Conservation (phyloP, 2,329 filamentous ascomycete genomes). For the Diaporthe helianthi region DNA sequence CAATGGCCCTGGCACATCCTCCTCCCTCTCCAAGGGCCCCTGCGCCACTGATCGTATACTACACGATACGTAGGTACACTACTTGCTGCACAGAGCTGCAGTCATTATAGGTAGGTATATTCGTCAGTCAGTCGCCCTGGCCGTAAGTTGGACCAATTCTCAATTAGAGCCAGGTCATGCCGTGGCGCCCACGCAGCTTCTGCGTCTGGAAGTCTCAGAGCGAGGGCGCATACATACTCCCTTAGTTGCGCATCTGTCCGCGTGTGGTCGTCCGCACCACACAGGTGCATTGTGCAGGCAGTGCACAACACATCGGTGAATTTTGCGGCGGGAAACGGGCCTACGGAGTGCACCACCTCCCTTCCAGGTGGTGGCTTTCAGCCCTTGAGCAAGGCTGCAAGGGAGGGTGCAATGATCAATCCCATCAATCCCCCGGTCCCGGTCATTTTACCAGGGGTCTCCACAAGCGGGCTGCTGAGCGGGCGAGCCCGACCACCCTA, state of each 20-base stretch:
- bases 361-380: background rate
- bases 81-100: background rate
- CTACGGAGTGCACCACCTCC: no score
- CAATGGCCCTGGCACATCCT: background rate
- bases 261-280: background rate
- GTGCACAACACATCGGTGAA: slow-evolving; percentile 22
- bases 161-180: background rate
- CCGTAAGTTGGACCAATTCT: background rate
- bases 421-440: background rate
- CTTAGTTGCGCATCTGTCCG: background rate
- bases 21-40: background rate
- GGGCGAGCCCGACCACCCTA: slow-evolving; percentile 19
- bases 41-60: background rate
- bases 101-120: background rate
- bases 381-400: background rate
- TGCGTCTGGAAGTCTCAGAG: background rate
- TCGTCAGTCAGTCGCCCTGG: background rate
- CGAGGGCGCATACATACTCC: background rate
- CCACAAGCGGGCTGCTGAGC: slow-evolving; percentile 22
- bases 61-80: no score
- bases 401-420: slow-evolving; percentile 8
- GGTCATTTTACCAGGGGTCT: background rate
- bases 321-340: slow-evolving; percentile 3
- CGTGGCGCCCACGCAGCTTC: background rate
- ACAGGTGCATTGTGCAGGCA: no score